phyloP scores from a whole-genome alignment of 169 alveolate genomes.

The Pseudocohnilembus persalinus region DNA sequence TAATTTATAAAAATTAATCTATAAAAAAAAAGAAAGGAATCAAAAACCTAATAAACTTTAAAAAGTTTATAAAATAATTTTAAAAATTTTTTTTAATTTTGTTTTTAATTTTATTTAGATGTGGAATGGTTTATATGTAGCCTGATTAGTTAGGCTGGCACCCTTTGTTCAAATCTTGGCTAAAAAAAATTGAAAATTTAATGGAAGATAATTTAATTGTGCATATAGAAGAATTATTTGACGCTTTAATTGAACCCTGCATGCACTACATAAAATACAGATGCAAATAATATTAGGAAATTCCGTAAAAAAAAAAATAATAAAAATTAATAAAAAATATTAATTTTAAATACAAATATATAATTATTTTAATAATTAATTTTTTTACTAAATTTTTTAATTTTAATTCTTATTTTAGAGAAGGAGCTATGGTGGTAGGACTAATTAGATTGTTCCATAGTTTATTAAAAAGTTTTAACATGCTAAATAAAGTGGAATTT shows the following conservation, averaged over 20 bases:
- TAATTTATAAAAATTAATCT: too few species aligned
- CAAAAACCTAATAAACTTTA: too few species aligned
- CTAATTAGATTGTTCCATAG: constrained; percentile 32
- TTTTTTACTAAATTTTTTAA: too few species aligned
- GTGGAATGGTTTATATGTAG: constrained; percentile 84
- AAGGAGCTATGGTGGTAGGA: constrained; percentile 38
- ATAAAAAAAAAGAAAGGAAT: too few species aligned
- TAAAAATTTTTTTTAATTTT: too few species aligned
- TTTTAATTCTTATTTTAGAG: too few species aligned
- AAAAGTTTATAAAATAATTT: too few species aligned
- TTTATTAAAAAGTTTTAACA: constrained; percentile 17
- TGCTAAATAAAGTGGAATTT: constrained; percentile 30
- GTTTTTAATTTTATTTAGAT: too few species aligned
- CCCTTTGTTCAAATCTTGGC: constrained; percentile 45
- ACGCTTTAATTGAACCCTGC: constrained; percentile 34
- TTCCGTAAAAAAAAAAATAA: too few species aligned
- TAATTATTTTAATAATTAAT: too few species aligned
- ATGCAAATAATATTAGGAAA: constrained; percentile 55
- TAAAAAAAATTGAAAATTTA: constrained; percentile 22
- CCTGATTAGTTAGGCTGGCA: constrained; percentile 61
- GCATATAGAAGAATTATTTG: constrained; percentile 54
- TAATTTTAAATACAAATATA: too few species aligned
- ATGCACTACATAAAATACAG: constrained; percentile 40
- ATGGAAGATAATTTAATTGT: constrained; percentile 27
- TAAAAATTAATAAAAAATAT: too few species aligned